phyloP scores from a whole-genome alignment of 768 basidiomycete genomes.

The Favolaschia claudopus region DNA sequence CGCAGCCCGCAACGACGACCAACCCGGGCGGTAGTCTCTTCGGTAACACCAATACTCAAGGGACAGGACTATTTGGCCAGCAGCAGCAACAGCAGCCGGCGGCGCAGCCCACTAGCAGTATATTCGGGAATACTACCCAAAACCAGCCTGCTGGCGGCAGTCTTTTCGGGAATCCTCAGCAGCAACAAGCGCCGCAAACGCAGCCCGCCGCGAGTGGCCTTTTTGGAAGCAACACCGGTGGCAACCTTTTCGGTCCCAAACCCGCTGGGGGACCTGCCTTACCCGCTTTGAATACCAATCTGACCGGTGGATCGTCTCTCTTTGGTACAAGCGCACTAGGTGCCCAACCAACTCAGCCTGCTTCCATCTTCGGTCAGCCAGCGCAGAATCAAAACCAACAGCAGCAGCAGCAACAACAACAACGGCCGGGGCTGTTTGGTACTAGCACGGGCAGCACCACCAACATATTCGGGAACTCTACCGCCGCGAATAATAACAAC shows the following conservation, averaged over 20 bases:
- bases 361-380: slow-evolving; percentile 42
- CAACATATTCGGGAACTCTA: slow-evolving; percentile 29
- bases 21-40: slow-evolving; percentile 32
- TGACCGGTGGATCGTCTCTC: slow-evolving; percentile 31
- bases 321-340: slow-evolving; percentile 33
- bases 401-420: slow-evolving; percentile 35
- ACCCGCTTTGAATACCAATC: slow-evolving; percentile 33
- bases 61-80: slow-evolving; percentile 34
- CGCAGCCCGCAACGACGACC: slow-evolving; percentile 16
- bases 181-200: slow-evolving; percentile 31
- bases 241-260: slow-evolving; percentile 40
- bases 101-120: slow-evolving; percentile 26
- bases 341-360: slow-evolving; percentile 38
- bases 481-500: slow-evolving; percentile 24
- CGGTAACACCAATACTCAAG: slow-evolving; percentile 25
- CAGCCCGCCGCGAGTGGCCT: slow-evolving; percentile 31
- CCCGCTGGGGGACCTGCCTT: slow-evolving; percentile 21
- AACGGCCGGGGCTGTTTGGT: slow-evolving; percentile 40
- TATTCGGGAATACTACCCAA: slow-evolving; percentile 40
- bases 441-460: slow-evolving; percentile 24
- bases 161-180: slow-evolving; percentile 33
- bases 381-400: slow-evolving; percentile 37
- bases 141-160: slow-evolving; percentile 30
- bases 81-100: slow-evolving; percentile 26
- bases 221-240: slow-evolving; percentile 39